phyloP scores from a whole-genome alignment of 441 rosid genomes.

The Euphorbia neoarborescens region DNA sequence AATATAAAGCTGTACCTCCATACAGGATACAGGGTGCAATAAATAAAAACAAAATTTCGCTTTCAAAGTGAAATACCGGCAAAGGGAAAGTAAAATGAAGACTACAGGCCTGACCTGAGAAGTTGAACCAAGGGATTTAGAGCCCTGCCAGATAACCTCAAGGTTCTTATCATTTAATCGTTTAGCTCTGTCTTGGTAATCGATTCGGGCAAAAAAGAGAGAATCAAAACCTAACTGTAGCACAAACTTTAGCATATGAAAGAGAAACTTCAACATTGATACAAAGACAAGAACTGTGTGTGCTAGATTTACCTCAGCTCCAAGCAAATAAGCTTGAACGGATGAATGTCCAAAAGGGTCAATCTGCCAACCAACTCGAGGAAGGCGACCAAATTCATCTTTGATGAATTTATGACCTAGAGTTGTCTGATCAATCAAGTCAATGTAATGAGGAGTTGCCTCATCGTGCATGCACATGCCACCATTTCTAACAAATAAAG shows the following conservation, averaged over 20 bases:
- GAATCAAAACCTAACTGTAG: conserved; percentile 86
- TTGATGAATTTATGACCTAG: conserved; percentile 75
- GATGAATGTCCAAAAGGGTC: conserved; percentile 98
- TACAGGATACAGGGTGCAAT: too few species aligned
- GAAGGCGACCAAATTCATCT: conserved; percentile 69
- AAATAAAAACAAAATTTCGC: conserved; percentile 7
- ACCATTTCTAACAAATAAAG: conserved; percentile 54
- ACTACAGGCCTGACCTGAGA: conserved; percentile 46
- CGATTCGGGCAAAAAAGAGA: conserved; percentile 80
- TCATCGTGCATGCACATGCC: conserved; percentile 97
- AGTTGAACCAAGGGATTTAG: conserved; percentile 77
- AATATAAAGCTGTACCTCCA: neutral
- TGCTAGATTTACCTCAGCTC: conserved; percentile 54
- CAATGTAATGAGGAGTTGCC: conserved; percentile 82
- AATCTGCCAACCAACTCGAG: conserved; percentile 96
- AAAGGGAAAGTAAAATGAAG: conserved; percentile 18
- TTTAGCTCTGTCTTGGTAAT: conserved; percentile 88
- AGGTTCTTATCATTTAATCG: conserved; percentile 71
- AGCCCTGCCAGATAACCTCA: conserved; percentile 89
- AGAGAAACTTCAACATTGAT: neutral
- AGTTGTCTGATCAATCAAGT: conserved; percentile 94
- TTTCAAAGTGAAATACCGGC: conserved; percentile 9
- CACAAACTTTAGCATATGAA: conserved; percentile 7
- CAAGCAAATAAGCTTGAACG: conserved; percentile 85
- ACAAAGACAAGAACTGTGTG: neutral